These are phyloP conservation scores for Dryas octopetala DNA, from an alignment of 306 rosid genomes.

Conservation along the genomic window DNA sequence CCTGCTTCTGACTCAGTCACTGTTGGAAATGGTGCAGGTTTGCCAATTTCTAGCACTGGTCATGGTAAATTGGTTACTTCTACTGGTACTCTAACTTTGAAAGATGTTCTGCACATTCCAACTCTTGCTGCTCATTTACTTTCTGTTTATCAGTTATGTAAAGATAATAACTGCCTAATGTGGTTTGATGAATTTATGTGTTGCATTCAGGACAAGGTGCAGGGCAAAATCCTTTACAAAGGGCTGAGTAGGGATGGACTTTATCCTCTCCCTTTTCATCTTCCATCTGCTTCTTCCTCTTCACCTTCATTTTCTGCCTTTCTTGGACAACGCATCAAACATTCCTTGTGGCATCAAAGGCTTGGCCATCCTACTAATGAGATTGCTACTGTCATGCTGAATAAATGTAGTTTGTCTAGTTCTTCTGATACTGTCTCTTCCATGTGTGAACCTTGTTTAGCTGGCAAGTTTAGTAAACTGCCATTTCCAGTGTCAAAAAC, in stretches of 20 bases:
- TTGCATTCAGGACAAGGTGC: neutral
- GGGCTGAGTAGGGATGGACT: neutral
- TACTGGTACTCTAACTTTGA: too few relatives aligned
- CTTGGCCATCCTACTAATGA: neutral
- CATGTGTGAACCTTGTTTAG: neutral
- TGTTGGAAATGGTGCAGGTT: too few relatives aligned
- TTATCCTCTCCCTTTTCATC: neutral
- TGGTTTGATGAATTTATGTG: neutral
- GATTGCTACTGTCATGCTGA: neutral
- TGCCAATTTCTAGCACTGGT: too few relatives aligned
- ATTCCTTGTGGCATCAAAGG: neutral
- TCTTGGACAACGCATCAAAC: neutral
- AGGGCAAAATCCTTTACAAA: neutral
- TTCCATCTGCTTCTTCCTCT: neutral
- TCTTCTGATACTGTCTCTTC: neutral
- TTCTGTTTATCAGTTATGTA: neutral
- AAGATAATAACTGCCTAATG: neutral
- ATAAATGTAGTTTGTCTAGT: neutral
- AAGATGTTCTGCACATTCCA: neutral
- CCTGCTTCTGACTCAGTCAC: too few relatives aligned
- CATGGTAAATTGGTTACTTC: too few relatives aligned
- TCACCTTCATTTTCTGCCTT: neutral
- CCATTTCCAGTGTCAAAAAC: neutral
- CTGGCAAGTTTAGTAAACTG: neutral
- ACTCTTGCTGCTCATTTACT: neutral